A percentile compares a stretch with the other conserved stretches of the same genome.
These are phyloP conservation scores for Fusarium piperis DNA, from an alignment of 2,329 filamentous ascomycete genomes.

Conservation along the genomic window DNA sequence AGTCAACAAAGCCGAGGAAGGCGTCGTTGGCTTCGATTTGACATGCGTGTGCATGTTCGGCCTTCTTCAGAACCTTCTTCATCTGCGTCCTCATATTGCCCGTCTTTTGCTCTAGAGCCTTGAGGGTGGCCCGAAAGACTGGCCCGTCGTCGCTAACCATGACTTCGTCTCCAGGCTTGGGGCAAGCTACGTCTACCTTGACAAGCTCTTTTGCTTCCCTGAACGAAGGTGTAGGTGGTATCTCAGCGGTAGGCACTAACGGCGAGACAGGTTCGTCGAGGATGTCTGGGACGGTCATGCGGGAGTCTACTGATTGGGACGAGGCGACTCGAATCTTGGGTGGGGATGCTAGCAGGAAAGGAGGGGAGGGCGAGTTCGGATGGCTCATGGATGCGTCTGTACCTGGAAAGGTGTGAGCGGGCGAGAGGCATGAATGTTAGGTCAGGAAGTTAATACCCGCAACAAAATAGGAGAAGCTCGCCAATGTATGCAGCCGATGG, in stretches of 20 bases:
- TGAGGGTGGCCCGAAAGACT: slow-evolving; percentile 95
- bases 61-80: slow-evolving; percentile 94
- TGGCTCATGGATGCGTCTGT: slow-evolving; percentile 58
- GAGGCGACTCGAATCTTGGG: slow-evolving; percentile 86
- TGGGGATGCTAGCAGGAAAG: slow-evolving; percentile 77
- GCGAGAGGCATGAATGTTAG: background rate
- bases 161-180: slow-evolving; percentile 86
- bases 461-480: slow-evolving; percentile 95
- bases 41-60: slow-evolving; percentile 85
- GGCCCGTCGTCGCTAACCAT: slow-evolving; percentile 90
- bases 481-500: slow-evolving; percentile 87
- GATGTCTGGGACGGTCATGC: slow-evolving; percentile 76
- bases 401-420: slow-evolving; percentile 50
- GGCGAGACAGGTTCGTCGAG: slow-evolving; percentile 68
- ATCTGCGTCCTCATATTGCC: slow-evolving; percentile 92
- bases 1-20: slow-evolving; percentile 82
- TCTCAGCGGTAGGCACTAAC: slow-evolving; percentile 52
- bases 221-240: slow-evolving; percentile 40
- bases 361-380: slow-evolving; percentile 74
- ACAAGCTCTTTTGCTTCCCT: slow-evolving; percentile 61
- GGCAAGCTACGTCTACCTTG: slow-evolving; percentile 88
- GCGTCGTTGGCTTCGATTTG: slow-evolving; percentile 89
- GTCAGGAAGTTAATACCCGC: slow-evolving; percentile 65
- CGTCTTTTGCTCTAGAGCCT: slow-evolving; percentile 94
- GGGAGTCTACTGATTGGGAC: slow-evolving; percentile 84